Conservation (phyloP, 768 basidiomycete genomes). For the Boletus insuetus region DNA sequence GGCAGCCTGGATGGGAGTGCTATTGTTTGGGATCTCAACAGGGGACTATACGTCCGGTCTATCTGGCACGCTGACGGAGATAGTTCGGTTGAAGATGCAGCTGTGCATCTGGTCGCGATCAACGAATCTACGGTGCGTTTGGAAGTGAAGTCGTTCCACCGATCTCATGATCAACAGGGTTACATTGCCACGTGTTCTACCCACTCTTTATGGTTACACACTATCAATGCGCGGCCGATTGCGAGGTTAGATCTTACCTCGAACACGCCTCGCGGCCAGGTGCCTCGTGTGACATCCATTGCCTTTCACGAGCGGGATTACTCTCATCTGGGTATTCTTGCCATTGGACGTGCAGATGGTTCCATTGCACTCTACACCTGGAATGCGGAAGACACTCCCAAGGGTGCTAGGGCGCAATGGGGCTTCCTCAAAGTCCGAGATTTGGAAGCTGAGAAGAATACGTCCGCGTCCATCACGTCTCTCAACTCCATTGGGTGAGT, state of each 20-base stretch:
- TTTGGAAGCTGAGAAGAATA: constrained; percentile 51
- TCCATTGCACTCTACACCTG: constrained; percentile 80
- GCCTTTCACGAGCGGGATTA: constrained; percentile 91
- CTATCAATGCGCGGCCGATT: constrained; percentile 81
- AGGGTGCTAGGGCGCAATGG: constrained; percentile 69
- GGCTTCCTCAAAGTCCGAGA: constrained; percentile 66
- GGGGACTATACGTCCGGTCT: constrained; percentile 74
- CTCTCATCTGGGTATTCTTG: constrained; percentile 72
- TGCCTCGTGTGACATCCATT: constrained; percentile 64
- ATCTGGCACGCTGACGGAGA: constrained; percentile 60
- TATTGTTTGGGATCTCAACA: constrained; percentile 87
- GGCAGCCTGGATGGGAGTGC: constrained; percentile 86
- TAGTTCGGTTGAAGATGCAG: constrained; percentile 26
- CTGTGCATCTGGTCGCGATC: constrained; percentile 69
- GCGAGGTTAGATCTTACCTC: constrained; percentile 60
- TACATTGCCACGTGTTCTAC: constrained; percentile 84
- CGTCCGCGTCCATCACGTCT: constrained; percentile 59
- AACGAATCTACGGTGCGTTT: constrained; percentile 81
- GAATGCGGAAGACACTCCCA: constrained; percentile 71
- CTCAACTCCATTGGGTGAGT: constrained; percentile 78
- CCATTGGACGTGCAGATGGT: constrained; percentile 74
- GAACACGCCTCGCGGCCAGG: constrained; percentile 40
- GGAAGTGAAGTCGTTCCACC: too few species aligned
- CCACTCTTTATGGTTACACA: constrained; percentile 71
- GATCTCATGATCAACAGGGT: constrained; percentile 49